Evolutionary conservation across 495 filamentous ascomycete species (phyloP).

Genomic region (Penicillium ucsense): DNA sequence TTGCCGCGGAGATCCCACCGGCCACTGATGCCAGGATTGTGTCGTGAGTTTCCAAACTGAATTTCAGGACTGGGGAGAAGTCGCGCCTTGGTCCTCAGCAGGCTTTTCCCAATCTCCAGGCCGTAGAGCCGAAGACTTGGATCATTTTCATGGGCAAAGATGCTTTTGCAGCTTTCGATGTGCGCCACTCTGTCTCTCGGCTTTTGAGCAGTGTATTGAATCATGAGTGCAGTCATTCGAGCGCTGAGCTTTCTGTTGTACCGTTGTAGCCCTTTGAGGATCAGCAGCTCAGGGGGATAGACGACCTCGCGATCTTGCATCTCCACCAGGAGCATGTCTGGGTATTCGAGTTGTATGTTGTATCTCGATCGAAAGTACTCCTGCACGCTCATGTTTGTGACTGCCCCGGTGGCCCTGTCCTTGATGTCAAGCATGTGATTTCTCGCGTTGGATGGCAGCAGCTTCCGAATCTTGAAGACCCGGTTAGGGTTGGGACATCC

Average conservation of each 20-base stretch:
- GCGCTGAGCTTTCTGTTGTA: slow-evolving; percentile 73
- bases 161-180: slow-evolving; percentile 53
- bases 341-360: slow-evolving; percentile 52
- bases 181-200: slow-evolving; percentile 52
- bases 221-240: slow-evolving; percentile 63
- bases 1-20: slow-evolving; percentile 80
- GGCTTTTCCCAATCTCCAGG: slow-evolving; percentile 50
- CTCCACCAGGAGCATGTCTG: slow-evolving; percentile 59
- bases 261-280: slow-evolving; percentile 54
- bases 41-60: slow-evolving; percentile 44
- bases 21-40: slow-evolving; percentile 49
- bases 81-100: slow-evolving; percentile 59
- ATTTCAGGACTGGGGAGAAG: slow-evolving; percentile 63
- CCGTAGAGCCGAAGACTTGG: slow-evolving; percentile 57
- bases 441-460: slow-evolving; percentile 46
- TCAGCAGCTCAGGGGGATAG: slow-evolving; percentile 73
- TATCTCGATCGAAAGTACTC: slow-evolving; percentile 67
- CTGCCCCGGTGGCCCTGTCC: slow-evolving; percentile 35
- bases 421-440: slow-evolving; percentile 48
- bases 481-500: slow-evolving; percentile 36
- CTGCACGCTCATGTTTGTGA: slow-evolving; percentile 39
- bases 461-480: slow-evolving; percentile 51
- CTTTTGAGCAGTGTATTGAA: slow-evolving; percentile 66
- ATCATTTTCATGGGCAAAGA: slow-evolving; percentile 62
- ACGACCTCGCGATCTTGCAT: slow-evolving; percentile 53